Conservation (phyloP, 495 filamentous ascomycete species). For the Neurospora sp. region DNA sequence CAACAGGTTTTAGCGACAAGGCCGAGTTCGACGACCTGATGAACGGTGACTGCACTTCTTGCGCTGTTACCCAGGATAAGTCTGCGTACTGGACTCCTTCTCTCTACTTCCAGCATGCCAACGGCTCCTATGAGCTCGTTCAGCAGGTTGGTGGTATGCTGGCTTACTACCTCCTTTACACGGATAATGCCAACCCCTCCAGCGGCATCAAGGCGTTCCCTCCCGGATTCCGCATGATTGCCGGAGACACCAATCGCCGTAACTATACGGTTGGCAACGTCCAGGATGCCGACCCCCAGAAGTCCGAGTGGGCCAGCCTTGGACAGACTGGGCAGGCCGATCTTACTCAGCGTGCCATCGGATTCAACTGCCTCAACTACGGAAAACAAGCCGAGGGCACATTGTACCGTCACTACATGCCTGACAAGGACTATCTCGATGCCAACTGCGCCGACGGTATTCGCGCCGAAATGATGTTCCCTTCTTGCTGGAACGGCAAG, state of each 20-base stretch:
- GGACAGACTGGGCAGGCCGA: slow-evolving; percentile 52
- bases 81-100: slow-evolving; percentile 62
- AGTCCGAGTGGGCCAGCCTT: slow-evolving; percentile 53
- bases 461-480: slow-evolving; percentile 79
- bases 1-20: slow-evolving; percentile 37
- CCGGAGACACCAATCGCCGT: slow-evolving; percentile 58
- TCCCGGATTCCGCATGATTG: slow-evolving; percentile 71
- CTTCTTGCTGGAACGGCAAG: slow-evolving; percentile 82
- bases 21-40: slow-evolving; percentile 41
- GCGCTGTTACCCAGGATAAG: slow-evolving; percentile 51
- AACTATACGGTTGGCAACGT: slow-evolving; percentile 54
- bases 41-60: slow-evolving; percentile 51
- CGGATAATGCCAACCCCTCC: slow-evolving; percentile 37
- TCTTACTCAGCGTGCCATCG: slow-evolving; percentile 70
- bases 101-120: slow-evolving; percentile 51
- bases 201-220: slow-evolving; percentile 61
- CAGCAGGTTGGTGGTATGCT: slow-evolving; percentile 52
- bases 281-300: slow-evolving; percentile 55
- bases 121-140: slow-evolving; percentile 33
- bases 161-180: slow-evolving; percentile 66
- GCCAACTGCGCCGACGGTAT: slow-evolving; percentile 66
- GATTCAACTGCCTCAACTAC: slow-evolving; percentile 91
- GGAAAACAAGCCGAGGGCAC: slow-evolving; percentile 49
- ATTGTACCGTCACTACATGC: slow-evolving; percentile 70
- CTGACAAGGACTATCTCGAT: slow-evolving; percentile 69